Conservation (phyloP, 805 yeast genomes). For the Teunomyces tritomae region DNA sequence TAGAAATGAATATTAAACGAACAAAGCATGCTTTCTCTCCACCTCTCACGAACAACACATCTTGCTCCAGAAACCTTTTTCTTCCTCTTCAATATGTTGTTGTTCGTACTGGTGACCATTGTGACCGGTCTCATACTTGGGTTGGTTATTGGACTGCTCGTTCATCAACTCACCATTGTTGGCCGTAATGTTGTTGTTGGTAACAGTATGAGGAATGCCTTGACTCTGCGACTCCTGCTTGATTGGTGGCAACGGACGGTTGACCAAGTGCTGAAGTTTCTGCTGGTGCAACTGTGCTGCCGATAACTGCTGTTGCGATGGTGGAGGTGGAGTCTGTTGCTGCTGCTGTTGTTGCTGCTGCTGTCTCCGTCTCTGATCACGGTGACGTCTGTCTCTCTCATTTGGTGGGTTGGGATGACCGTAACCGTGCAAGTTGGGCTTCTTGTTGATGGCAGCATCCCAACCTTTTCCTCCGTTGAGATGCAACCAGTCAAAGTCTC, state of each 20-base stretch:
- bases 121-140: conserved; percentile 11
- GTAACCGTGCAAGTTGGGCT: conserved; percentile 79
- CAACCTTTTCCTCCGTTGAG: conserved; percentile 79
- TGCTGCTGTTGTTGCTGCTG: conserved; percentile 30
- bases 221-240: conserved; percentile 36
- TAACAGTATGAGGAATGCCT: conserved; percentile 22
- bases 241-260: conserved; percentile 48
- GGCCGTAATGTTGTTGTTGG: conserved; percentile 19
- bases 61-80: conserved; percentile 42
- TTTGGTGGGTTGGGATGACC: conserved; percentile 67
- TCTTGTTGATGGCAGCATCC: conserved; percentile 72
- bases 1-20: conserved; percentile 3
- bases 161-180: conserved; percentile 10
- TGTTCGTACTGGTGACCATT: conserved; percentile 34
- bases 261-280: conserved; percentile 47
- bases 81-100: conserved; percentile 36
- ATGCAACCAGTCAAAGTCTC: conserved; percentile 78
- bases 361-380: conserved; percentile 45
- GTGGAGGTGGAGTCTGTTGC: conserved; percentile 8
- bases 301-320: conserved; percentile 33
- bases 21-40: background rate
- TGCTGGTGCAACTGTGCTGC: conserved; percentile 49
- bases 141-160: conserved; percentile 15
- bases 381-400: conserved; percentile 45
- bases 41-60: conserved; percentile 38